Conservation (phyloP, 2,329 filamentous ascomycete genomes). For the Trichoderma semiorbis region DNA sequence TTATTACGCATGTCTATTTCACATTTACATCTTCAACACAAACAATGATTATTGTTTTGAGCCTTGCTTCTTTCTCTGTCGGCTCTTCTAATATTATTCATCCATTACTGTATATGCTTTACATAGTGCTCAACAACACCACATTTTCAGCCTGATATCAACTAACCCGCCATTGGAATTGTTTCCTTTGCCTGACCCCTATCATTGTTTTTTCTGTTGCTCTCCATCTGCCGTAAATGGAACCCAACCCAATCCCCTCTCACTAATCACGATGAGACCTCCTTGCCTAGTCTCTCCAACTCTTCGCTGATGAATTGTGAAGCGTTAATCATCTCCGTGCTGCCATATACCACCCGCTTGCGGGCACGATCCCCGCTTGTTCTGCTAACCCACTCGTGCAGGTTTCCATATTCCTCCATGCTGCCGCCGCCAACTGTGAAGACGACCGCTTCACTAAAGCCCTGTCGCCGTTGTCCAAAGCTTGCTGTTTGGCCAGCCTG, state of each 20-base stretch:
- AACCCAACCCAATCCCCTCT: background rate
- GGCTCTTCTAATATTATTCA: background rate
- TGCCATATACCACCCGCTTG: slow-evolving; percentile 88
- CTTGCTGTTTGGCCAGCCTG: slow-evolving; percentile 69
- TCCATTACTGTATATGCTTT: background rate
- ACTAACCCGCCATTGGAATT: background rate
- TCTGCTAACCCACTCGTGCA: slow-evolving; percentile 91
- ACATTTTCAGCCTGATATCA: background rate
- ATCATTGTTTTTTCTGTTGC: background rate
- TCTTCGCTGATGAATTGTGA: slow-evolving; percentile 63
- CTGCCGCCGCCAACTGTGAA: slow-evolving; percentile 94
- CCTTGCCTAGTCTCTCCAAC: slow-evolving; percentile 59
- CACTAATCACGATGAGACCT: slow-evolving; percentile 41
- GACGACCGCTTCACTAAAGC: slow-evolving; percentile 87
- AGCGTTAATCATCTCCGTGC: slow-evolving; percentile 76
- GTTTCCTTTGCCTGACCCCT: background rate
- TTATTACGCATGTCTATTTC: background rate
- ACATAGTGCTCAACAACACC: background rate
- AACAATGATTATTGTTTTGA: background rate
- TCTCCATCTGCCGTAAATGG: background rate
- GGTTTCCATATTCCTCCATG: slow-evolving; percentile 97
- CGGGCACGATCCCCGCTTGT: slow-evolving; percentile 61
- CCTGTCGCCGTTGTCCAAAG: slow-evolving; percentile 87
- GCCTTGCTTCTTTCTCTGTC: background rate
- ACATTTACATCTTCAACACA: background rate